Conservation (phyloP, 2,329 filamentous ascomycete genomes). For the Sporothrix curviconia region DNA sequence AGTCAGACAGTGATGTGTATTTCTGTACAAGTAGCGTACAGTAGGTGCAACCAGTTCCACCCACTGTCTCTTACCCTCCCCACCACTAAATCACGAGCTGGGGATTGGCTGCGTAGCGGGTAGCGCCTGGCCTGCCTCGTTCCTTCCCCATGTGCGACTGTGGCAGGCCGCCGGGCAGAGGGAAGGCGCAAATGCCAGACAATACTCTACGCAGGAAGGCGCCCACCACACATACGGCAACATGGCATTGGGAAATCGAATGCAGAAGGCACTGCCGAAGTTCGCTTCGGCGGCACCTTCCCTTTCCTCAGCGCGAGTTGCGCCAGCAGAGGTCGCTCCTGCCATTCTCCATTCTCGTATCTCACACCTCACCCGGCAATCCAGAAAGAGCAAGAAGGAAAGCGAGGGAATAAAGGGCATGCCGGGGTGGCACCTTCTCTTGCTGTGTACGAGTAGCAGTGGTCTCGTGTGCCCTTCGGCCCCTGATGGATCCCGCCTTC, state of each 20-base stretch:
- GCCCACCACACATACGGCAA: not conserved
- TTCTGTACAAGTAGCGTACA: too few relatives aligned
- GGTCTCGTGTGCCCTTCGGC: not conserved
- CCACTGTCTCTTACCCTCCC: conserved; percentile 2
- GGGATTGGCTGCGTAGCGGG: not conserved
- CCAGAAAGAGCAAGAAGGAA: not conserved
- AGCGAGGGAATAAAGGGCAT: not conserved
- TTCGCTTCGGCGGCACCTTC: conserved; percentile 5
- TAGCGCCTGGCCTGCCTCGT: too few relatives aligned
- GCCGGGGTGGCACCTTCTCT: too few relatives aligned
- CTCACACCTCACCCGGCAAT: not conserved
- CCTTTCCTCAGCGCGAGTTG: not conserved
- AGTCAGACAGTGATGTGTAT: not conserved
- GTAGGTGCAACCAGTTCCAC: too few relatives aligned
- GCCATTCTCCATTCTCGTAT: not conserved
- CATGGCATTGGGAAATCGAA: not conserved
- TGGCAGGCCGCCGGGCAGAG: not conserved
- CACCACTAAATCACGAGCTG: conserved; percentile 1
- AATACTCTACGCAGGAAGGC: not conserved
- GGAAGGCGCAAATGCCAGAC: not conserved
- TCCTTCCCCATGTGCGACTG: conserved; percentile 5
- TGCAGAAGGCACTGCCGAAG: not conserved
- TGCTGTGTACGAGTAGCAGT: too few relatives aligned
- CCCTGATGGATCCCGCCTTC: conserved; percentile 9
- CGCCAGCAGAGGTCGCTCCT: not conserved